Base-by-base conservation (phyloP, 2,329 filamentous ascomycete genomes). In the Alternaria triticimaculans region DNA sequence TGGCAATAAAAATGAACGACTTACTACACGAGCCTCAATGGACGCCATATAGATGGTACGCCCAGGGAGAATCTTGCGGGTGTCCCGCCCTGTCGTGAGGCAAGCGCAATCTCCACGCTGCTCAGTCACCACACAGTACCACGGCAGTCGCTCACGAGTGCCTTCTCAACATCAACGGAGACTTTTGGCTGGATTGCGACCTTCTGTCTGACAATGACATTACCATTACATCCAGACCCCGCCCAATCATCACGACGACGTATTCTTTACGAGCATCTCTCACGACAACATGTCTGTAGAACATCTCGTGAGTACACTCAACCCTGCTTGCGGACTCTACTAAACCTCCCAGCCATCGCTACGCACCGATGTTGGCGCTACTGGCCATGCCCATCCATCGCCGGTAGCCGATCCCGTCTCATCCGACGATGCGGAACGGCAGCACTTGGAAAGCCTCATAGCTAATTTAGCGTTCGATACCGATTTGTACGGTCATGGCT, bases 1-100 rank as follows among this genome's bases (percentile, higher is more conserved):
- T 61, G 96, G 96, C 20, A 99, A 99, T 80, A 97, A 97, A 85
- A 97, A 98, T 76, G 96, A 99, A 83, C 93, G 97, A 63, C 85
- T 99, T 65, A 93, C 86, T 18, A 86, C 84, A 12, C 77, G 84
- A 62, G 84, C 84, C 4, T 82, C 79, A n/a, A 85, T 86, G 82
- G 84, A 86, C 68, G 82, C 83, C 8, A 79, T 84, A 18, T 84
- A 77, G 73, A 21, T n/a, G 23, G 44, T 26, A 18, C 9, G 46
- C 23, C 46, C 9, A n/a, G 30, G 14, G 28, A 58, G 26, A 28
- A 28, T 18, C 25, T 33, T 30, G 18, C 45, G 14, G n/a, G n/a
- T 43, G 18, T 33, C 23, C 21, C 12, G 53, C 21, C n/a, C 3
- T 44, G 33, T 53, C 18, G 25, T 33, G n/a, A 37, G n/a, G 26